Conservation (phyloP, 2,329 filamentous ascomycete genomes). For the Phialemonium atrogriseum region DNA sequence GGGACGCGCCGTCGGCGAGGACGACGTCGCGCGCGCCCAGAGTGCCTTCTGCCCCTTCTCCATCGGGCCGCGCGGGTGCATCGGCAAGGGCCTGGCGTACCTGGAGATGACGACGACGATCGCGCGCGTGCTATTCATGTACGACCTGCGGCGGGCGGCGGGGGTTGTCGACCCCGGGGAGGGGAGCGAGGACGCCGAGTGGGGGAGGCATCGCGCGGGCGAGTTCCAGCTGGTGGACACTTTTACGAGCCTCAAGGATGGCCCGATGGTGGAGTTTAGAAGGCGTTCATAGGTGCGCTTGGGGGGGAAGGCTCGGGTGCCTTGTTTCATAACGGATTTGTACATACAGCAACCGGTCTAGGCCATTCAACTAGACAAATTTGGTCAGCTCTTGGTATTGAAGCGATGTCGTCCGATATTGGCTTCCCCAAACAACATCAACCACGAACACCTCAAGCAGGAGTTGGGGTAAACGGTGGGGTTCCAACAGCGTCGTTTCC, state of each 20-base stretch:
- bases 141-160: conserved; percentile 46
- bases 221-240: conserved; percentile 67
- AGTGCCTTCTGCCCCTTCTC: conserved; percentile 69
- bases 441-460: too few relatives aligned
- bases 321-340: too few relatives aligned
- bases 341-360: too few relatives aligned
- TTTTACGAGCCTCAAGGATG: conserved; percentile 67
- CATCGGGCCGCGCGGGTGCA: conserved; percentile 61
- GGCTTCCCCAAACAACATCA: too few relatives aligned
- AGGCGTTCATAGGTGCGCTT: conserved; percentile 13
- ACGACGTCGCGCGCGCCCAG: conserved; percentile 47
- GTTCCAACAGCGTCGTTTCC: too few relatives aligned
- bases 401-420: too few relatives aligned
- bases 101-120: conserved; percentile 57
- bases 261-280: conserved; percentile 58
- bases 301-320: too few relatives aligned
- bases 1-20: conserved; percentile 33
- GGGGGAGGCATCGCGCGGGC: conserved; percentile 42
- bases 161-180: conserved; percentile 44
- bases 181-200: conserved; percentile 38
- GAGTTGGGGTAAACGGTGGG: too few relatives aligned
- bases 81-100: conserved; percentile 63
- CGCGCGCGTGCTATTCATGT: conserved; percentile 52
- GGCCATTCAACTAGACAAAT: too few relatives aligned
- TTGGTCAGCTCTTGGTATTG: too few relatives aligned